Base-by-base conservation (phyloP, 345 rosid species). In the Eucalyptus coolabah region DNA sequence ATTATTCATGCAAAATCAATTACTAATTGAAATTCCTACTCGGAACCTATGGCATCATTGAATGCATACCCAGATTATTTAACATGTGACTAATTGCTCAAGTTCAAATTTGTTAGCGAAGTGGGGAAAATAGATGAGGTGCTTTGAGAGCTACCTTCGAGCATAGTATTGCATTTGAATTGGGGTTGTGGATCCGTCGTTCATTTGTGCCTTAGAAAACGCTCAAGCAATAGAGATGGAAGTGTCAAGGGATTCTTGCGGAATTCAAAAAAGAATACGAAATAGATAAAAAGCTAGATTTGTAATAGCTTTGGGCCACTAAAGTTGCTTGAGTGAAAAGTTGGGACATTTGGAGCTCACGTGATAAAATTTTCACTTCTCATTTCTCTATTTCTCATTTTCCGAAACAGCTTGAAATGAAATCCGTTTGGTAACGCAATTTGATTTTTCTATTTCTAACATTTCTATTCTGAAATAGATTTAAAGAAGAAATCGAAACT, bases 161-260 rank as follows among this genome's bases (percentile, higher is more conserved):
- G 72, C 37, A 30, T 5, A 65, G 37, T 2, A 30, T 65, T n/a
- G 19, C 11, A 4, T 7, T 65, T 30, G 10, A 65, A n/a, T n/a
- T 0, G 5, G 7, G 37, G 5, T 65, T 0, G 11, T n/a, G 6
- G 77, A n/a, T 65, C 1, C 1, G 1, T n/a, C 10, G 2, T n/a
- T 7, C 3, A 65, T 65, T 8, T 15, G 5, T n/a, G 21, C 77
- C 37, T 65, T 3, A 7, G 3, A n/a, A 65, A 15, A 65, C 2
- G 0, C 9, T 65, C 18, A n/a, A 0, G 37, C 2, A 16, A 15
- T 14, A 15, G 6, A 4, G 37, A 14, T 65, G 37, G 72, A n/a
- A 30, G 19, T 65, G n/a, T 65, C 0, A 1, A 65, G 10, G 17
- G 77, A 65, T 30, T 7, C 77, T 2, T 65, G 77, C 0, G 3